Evolutionary conservation across 129 eudicot genomes (phyloP).

Genomic region (Flaveria trinervia): DNA sequence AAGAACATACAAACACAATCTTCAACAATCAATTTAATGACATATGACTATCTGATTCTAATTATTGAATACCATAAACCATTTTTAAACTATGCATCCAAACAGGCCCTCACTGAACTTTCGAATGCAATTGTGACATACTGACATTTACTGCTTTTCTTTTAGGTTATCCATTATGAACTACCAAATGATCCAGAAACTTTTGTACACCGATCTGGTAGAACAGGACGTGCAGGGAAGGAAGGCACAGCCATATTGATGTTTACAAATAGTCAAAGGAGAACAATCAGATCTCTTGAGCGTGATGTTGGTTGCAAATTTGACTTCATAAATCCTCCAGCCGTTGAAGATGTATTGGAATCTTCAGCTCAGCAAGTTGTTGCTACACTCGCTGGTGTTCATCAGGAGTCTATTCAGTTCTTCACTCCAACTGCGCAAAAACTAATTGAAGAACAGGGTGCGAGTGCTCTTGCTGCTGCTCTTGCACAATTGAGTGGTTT

Average conservation of each 20-base stretch:
- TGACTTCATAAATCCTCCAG: conserved; percentile 73
- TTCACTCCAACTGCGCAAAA: conserved; percentile 92
- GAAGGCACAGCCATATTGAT: conserved; percentile 80
- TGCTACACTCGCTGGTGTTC: conserved; percentile 87
- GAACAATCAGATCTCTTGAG: conserved; percentile 79
- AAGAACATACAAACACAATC: too few species aligned
- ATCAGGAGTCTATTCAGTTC: conserved; percentile 72
- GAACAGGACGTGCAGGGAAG: conserved; percentile 98
- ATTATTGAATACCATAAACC: neutral
- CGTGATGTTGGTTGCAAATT: conserved; percentile 89
- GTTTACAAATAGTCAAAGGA: conserved; percentile 79
- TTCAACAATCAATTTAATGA: too few species aligned
- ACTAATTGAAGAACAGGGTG: conserved; percentile 72
- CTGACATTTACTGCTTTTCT: too few species aligned
- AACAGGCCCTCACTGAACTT: too few species aligned
- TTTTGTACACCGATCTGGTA: conserved; percentile 96
- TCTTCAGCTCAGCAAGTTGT: conserved; percentile 92
- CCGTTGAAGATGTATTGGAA: conserved; percentile 78
- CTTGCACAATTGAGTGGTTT: conserved; percentile 93
- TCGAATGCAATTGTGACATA: too few species aligned
- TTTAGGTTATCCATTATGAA: too few species aligned
- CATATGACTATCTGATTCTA: too few species aligned
- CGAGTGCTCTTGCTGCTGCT: conserved; percentile 95
- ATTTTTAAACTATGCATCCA: too few species aligned
- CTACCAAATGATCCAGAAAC: conserved; percentile 64